Percentiles rank a stretch among this genome's conserved stretches.
phyloP scores from a whole-genome alignment of 2,329 filamentous ascomycete species.

The Talaromyces marneffei region DNA sequence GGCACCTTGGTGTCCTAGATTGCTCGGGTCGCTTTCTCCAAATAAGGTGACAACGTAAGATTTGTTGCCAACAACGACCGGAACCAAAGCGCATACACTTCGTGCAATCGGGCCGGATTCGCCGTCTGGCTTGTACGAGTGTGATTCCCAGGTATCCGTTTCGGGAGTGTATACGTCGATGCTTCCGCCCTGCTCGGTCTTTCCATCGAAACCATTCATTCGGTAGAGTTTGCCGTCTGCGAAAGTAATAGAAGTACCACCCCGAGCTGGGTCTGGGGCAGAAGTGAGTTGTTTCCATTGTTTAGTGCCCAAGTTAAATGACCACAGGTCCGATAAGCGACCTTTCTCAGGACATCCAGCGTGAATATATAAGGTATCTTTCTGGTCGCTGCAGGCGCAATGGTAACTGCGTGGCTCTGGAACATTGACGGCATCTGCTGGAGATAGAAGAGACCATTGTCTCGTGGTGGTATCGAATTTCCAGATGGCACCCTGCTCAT shows the following conservation, averaged over 20 bases:
- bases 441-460: conserved; percentile 61
- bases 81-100: conserved; percentile 46
- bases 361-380: conserved; percentile 66
- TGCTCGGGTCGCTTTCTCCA: conserved; percentile 50
- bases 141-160: conserved; percentile 36
- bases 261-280: conserved; percentile 61
- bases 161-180: conserved; percentile 56
- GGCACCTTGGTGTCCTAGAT: conserved; percentile 49
- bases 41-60: conserved; percentile 47
- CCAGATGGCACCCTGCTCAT: conserved; percentile 72
- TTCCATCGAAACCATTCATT: conserved; percentile 74
- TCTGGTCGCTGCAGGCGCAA: conserved; percentile 53
- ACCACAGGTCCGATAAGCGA: conserved; percentile 67
- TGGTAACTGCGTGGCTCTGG: conserved; percentile 69
- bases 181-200: conserved; percentile 61
- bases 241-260: conserved; percentile 62
- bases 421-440: conserved; percentile 38
- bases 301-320: conserved; percentile 60
- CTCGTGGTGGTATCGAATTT: conserved; percentile 61
- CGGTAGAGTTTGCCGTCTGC: conserved; percentile 63
- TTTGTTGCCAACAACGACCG: conserved; percentile 33
- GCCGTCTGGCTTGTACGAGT: conserved; percentile 36
- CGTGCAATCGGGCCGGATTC: conserved; percentile 42
- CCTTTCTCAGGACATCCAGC: conserved; percentile 64
- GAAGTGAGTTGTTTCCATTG: conserved; percentile 63